A percentile compares a stretch with the other conserved stretches of the same genome.
These are phyloP conservation scores for Tephrocybe sp. DNA, from an alignment of 768 basidiomycete genomes.

Conservation along the genomic window DNA sequence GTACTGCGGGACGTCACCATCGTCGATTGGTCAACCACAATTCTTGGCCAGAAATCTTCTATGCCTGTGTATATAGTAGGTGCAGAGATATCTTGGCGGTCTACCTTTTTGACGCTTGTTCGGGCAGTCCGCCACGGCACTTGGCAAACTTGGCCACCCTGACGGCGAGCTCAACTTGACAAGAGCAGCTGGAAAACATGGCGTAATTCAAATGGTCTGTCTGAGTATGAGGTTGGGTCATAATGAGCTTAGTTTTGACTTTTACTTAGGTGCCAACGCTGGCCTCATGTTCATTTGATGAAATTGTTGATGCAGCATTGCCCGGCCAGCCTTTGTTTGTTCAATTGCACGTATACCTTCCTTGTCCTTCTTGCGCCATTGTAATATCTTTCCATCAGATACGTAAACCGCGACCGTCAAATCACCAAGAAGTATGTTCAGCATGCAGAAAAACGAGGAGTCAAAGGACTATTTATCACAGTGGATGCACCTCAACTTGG, in stretches of 20 bases:
- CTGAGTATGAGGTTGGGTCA: background rate
- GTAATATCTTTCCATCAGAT: background rate
- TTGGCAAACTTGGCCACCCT: slow-evolving; percentile 91
- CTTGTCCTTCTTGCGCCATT: background rate
- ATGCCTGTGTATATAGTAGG: slow-evolving; percentile 80
- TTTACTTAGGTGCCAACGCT: slow-evolving; percentile 84
- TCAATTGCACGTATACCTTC: slow-evolving; percentile 57
- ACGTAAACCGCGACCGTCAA: slow-evolving; percentile 49
- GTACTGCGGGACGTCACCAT: slow-evolving; percentile 77
- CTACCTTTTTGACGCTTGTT: background rate
- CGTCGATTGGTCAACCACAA: slow-evolving; percentile 79
- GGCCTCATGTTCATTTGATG: slow-evolving; percentile 92
- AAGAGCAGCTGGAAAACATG: slow-evolving; percentile 77
- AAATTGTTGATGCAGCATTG: slow-evolving; percentile 80
- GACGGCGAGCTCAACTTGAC: slow-evolving; percentile 92
- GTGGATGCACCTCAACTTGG: slow-evolving; percentile 97
- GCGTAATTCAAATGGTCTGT: slow-evolving; percentile 46
- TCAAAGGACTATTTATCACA: slow-evolving; percentile 92
- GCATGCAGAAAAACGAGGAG: slow-evolving; percentile 84
- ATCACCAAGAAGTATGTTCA: slow-evolving; percentile 83
- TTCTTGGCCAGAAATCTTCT: slow-evolving; percentile 67
- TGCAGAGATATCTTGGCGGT: background rate
- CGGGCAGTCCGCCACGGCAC: slow-evolving; percentile 66
- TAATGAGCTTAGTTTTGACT: background rate
- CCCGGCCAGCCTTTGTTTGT: slow-evolving; percentile 79